Conservation (phyloP, 108 stramenopile genomes). For the Tribonema minus region DNA sequence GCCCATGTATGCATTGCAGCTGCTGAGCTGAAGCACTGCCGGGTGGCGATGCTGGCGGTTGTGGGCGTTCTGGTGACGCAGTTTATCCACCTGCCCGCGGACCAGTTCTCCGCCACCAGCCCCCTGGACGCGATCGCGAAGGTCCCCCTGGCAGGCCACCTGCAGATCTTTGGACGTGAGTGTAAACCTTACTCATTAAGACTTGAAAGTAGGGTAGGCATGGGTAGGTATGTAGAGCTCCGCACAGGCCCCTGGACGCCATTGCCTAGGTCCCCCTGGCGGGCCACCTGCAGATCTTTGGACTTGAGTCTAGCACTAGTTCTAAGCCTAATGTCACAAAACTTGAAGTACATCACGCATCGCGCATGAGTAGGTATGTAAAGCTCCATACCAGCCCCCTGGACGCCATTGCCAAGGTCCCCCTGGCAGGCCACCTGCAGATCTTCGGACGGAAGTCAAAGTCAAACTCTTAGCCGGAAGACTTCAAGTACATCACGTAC, state of each 20-base stretch:
- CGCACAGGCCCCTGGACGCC: slow-evolving; percentile 26
- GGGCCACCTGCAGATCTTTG: slow-evolving; percentile 13
- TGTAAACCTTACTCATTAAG: background rate
- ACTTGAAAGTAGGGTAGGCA: too few relatives aligned
- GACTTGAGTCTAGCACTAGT: background rate
- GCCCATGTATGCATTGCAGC: slow-evolving; percentile 37
- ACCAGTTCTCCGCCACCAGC: slow-evolving; percentile 19
- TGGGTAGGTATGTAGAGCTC: too few relatives aligned
- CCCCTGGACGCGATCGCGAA: slow-evolving; percentile 21
- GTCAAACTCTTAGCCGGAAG: too few relatives aligned
- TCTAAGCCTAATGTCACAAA: too few relatives aligned
- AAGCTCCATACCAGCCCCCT: slow-evolving; percentile 28
- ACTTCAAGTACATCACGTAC: too few relatives aligned
- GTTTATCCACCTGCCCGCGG: slow-evolving; percentile 39
- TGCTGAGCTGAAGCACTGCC: slow-evolving; percentile 91
- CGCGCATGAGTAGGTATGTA: too few relatives aligned
- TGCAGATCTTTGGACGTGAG: slow-evolving; percentile 25
- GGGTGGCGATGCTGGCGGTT: slow-evolving; percentile 93
- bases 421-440: slow-evolving; percentile 2
- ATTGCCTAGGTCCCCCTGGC: background rate
- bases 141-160: background rate
- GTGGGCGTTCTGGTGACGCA: slow-evolving; percentile 78
- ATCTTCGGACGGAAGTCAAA: slow-evolving; percentile 8
- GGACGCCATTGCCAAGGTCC: slow-evolving; percentile 7
- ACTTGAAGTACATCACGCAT: too few relatives aligned